Evolutionary conservation across 176 grass and related monocot species (phyloP).

Genomic region (Phoenix dactylifera): DNA sequence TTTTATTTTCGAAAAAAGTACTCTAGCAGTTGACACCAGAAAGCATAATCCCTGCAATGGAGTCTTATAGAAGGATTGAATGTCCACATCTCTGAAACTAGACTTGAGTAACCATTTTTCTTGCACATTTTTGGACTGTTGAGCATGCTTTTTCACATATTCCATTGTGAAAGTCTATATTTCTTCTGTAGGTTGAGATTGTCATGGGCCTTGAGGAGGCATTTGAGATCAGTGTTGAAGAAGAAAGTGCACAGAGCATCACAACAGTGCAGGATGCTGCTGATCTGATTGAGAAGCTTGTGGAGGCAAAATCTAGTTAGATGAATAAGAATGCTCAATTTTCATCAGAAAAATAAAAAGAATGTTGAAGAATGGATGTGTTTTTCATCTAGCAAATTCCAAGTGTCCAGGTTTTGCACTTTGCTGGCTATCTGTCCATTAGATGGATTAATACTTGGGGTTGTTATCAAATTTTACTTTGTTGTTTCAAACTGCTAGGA

Average conservation of each 20-base stretch:
- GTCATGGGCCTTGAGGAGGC: constrained; percentile 70
- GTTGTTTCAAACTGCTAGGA: too few relatives aligned
- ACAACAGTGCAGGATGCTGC: constrained; percentile 43
- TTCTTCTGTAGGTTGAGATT: constrained; percentile 39
- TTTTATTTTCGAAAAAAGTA: not conserved
- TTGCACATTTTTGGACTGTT: too few relatives aligned
- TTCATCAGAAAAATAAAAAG: not conserved
- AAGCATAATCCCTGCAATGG: not conserved
- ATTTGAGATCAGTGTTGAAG: constrained; percentile 46
- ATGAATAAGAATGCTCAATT: not conserved
- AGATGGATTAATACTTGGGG: too few relatives aligned
- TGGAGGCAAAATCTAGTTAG: constrained; percentile 2
- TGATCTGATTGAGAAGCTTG: constrained; percentile 41
- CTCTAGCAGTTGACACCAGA: not conserved
- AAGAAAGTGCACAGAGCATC: constrained; percentile 42
- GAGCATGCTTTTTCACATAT: too few relatives aligned
- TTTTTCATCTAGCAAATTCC: too few relatives aligned
- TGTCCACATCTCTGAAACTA: not conserved
- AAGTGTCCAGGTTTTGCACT: too few relatives aligned
- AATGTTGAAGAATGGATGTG: not conserved
- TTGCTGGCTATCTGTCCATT: too few relatives aligned
- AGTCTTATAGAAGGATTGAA: constrained; percentile 6
- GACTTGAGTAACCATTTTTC: too few relatives aligned
- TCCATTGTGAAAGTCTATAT: not conserved
- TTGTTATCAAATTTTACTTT: too few relatives aligned